Evolutionary conservation across 2,329 filamentous ascomycete species (phyloP), one percentile per base, ranked within the genome.

Genomic region (Cercospora sojina): DNA sequence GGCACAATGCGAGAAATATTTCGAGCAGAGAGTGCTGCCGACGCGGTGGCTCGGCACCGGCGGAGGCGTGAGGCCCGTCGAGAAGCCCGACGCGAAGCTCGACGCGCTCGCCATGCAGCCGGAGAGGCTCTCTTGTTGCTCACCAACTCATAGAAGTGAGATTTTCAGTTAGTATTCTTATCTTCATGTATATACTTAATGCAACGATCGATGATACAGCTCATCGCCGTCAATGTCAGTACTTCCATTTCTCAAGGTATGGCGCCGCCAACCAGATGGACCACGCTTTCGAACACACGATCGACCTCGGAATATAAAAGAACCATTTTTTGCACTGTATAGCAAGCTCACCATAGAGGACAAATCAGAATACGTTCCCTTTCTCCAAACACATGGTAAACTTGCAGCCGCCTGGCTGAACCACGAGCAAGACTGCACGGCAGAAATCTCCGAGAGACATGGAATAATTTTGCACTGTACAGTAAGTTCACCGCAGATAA

Each of bases 71-170:
- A 49, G 18, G 43, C 20, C 20, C 43, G 43, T 49, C 43, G 43
- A 23, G 43, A 49, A 49, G 43, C 43, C 20, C 43, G 43, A n/a
- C 43, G 43, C 20, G 43, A 25, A 49, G 43, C 43, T 49, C 43
- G 43, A 49, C 43, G 43, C 20, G 43, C 43, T 49, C 51, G 51
- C 25, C 51, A 25, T 18, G 51, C 23, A 25, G 51, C 51, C 25
- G 51, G 51, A 56, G 51, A 56, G 51, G 51, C 51, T n/a, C 51
- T 56, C 29, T 25, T 56, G 16, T n/a, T 32, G n/a, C 25, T 56
- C 20, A 13, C 51, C 9, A 56, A 31, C n/a, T 25, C 35, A 5
- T 41, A 41, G 35, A 41, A 41, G n/a, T n/a, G 16, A 41, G 35
- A n/a, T n/a, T 41, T 16, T 41, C n/a, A 41, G 16, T 41, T 41